Percentiles rank a stretch among this genome's conserved stretches.
Evolutionary conservation across 805 yeast genomes (phyloP).

Genomic region (Saccharomycopsis olivae): DNA sequence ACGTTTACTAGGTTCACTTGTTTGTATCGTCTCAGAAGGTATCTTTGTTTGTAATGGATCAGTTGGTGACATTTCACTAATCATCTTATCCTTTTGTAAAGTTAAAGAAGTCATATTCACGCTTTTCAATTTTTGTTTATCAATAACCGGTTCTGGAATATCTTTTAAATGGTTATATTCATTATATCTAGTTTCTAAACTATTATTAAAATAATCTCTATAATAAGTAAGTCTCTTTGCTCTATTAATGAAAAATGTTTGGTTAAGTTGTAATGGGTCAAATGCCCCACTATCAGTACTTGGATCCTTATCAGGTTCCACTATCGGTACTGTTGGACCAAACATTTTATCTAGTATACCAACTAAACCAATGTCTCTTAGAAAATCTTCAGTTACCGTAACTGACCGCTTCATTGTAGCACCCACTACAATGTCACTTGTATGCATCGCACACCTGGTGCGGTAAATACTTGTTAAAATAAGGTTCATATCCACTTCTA

Average conservation of each 20-base stretch:
- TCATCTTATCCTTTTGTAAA: background rate
- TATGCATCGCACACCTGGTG: constrained; percentile 21
- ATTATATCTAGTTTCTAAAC: background rate
- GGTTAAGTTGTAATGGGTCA: constrained; percentile 7
- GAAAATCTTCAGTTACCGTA: constrained; percentile 32
- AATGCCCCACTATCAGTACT: background rate
- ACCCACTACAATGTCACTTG: constrained; percentile 23
- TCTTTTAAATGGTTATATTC: constrained; percentile 4
- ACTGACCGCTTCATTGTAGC: constrained; percentile 34
- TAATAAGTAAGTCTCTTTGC: constrained; percentile 1
- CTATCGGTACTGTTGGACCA: background rate
- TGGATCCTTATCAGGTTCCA: background rate
- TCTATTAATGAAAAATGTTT: constrained; percentile 3
- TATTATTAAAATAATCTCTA: background rate
- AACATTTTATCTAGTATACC: constrained; percentile 20
- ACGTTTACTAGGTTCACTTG: too few relatives aligned
- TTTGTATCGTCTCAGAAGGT: too few relatives aligned
- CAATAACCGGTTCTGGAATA: constrained; percentile 1
- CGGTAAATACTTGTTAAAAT: constrained; percentile 20
- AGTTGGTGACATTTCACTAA: too few relatives aligned
- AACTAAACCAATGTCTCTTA: constrained; percentile 32
- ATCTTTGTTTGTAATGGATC: too few relatives aligned
- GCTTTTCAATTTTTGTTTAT: too few relatives aligned
- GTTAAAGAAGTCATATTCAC: background rate
- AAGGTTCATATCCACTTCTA: constrained; percentile 18